Conservation (phyloP, 805 yeast genomes). For the Candida xyloterini region DNA sequence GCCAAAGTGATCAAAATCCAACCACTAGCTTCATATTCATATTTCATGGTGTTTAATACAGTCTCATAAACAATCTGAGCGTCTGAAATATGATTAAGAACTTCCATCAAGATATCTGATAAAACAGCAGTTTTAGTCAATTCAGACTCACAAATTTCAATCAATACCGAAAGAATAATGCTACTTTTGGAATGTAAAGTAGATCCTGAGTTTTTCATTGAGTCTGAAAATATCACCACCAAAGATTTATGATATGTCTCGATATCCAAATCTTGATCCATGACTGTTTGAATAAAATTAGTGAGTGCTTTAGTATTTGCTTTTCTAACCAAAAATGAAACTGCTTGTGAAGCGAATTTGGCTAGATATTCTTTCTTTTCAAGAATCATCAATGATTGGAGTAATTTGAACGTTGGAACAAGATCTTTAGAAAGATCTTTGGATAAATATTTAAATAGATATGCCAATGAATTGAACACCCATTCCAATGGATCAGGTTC, state of each 20-base stretch:
- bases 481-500: constrained; percentile 70
- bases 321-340: constrained; percentile 79
- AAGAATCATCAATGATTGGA: constrained; percentile 62
- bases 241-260: constrained; percentile 56
- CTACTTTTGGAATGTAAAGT: constrained; percentile 72
- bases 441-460: constrained; percentile 82
- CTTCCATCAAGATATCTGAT: constrained; percentile 55
- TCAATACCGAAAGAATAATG: constrained; percentile 42
- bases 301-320: constrained; percentile 47
- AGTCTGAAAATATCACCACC: constrained; percentile 61
- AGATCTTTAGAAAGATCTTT: constrained; percentile 60
- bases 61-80: constrained; percentile 43
- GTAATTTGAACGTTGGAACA: constrained; percentile 61
- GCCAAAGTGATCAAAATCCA: constrained; percentile 46
- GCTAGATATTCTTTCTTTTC: constrained; percentile 60
- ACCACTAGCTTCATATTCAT: constrained; percentile 29
- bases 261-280: constrained; percentile 35
- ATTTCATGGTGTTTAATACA: constrained; percentile 22
- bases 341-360: constrained; percentile 85
- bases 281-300: constrained; percentile 41
- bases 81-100: constrained; percentile 52
- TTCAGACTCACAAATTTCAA: constrained; percentile 18
- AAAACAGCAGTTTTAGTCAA: constrained; percentile 41
- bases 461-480: constrained; percentile 82
- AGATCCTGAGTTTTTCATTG: constrained; percentile 69